Base-by-base conservation (phyloP, 768 basidiomycete species). In the Termitomyces sp. region DNA sequence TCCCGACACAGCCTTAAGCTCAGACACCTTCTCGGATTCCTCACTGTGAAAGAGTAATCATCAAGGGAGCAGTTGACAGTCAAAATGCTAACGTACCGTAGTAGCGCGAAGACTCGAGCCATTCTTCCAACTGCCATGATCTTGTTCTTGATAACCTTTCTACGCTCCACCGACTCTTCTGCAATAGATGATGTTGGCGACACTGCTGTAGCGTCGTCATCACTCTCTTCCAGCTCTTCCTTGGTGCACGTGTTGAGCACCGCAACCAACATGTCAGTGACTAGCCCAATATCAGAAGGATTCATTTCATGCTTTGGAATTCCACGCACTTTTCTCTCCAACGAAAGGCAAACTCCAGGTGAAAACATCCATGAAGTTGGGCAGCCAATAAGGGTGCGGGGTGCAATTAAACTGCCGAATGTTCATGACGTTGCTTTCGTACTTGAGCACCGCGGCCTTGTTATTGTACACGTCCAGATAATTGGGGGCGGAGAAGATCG, bases 291-390 rank as follows among this genome's bases (percentile, higher is more conserved):
- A 5, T 61, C 15, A 55, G 40, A 42, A 15, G 36, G 48, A 51
- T 55, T 35, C 42, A 58, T 61, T 55, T 60, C 22, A 50, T 22
- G 57, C 15, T 7, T 38, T 44, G 16, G 35, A 16, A 40, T 40
- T 53, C 24, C 15, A 79, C 85, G 65, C 67, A 94, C 96, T 98
- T 78, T 99, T 98, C 75, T 96, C 92, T 64, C 96, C 97, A 7
- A 99, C 97, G 70, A 98, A 98, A 0, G 97, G 97, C 61, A 99
- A 75, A 79, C 90, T 92, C 97, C 97, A 99, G 0, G 97, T 98
- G 72, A 99, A 99, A 24, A 96, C 96, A 68, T 98, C 96, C 96
- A 98, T 98, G 70, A 99, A 99, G 75, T 99, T 99, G 4, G 97
- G 97, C 57, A 99, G 78, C 96, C 96, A 98, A 73, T 98, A 98